Evolutionary conservation across 192 early-diverging fungal genomes (phyloP), one percentile per base, ranked within the genome.

Genomic region (Coemansia sp.): DNA sequence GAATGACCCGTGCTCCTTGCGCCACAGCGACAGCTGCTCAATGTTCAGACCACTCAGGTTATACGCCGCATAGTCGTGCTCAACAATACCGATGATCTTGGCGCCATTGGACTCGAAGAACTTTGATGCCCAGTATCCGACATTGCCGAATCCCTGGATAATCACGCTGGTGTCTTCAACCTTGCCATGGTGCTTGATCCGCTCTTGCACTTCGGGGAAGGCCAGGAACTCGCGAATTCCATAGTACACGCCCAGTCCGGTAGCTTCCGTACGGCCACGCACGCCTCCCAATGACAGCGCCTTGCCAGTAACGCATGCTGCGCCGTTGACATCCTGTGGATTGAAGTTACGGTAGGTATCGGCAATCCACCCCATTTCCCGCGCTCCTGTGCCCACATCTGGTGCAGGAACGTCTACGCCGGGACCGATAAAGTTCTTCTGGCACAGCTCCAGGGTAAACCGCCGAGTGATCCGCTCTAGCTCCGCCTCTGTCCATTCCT

Each of bases 351-450:
- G 83, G 64, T 88, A 92, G 9, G 90, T 92, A 47, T 92, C 90
- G 66, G 86, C 82, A 42, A 92, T 89, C 90, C 90, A 92, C 18
- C 87, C 84, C 90, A 92, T 92, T 70, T 89, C 88, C 37, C 88
- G 82, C 11, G 87, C 69, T 6, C 85, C 85, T 37, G 90, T 92
- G 54, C 88, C 88, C 12, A 88, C 85, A 74, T 92, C 90, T 38
- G 90, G 90, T 10, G 90, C 90, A 16, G 90, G 90, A 11, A 92
- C 90, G 60, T 92, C 90, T 20, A 87, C 69, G 57, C 87, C 88
- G 9, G 90, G 86, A 38, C 88, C 88, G 37, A 92, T 90, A 69
- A 92, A 92, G 60, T 85, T 86, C 83, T 89, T 90, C 68, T 92
- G 90, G 74, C 87, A 88, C 31, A 91, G 69, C 64, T 90, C 88